Evolutionary conservation across 1,139 yeast genomes (phyloP).

Genomic region (Hyphopichia fennica): DNA sequence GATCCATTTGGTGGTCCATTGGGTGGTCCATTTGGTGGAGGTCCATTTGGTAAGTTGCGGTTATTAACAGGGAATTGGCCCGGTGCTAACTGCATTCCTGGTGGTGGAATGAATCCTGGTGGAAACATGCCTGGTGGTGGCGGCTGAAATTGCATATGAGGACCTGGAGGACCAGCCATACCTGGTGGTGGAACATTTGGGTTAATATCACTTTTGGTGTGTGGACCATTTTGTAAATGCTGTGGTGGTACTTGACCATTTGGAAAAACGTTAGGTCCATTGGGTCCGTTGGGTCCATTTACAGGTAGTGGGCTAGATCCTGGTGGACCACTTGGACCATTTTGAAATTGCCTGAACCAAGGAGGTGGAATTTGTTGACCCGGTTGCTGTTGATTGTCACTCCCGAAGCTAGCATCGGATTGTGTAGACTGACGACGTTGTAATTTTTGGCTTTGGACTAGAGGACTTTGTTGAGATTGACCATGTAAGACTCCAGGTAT

Average conservation of each 20-base stretch:
- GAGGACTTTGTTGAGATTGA: slow-evolving; percentile 3
- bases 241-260: slow-evolving; percentile 5
- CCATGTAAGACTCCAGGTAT: slow-evolving; percentile 4
- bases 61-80: slow-evolving; percentile 13
- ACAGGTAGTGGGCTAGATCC: neutral
- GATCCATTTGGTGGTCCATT: slow-evolving; percentile 3
- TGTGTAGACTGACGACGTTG: slow-evolving; percentile 12
- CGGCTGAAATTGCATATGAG: slow-evolving; percentile 12
- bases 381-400: neutral
- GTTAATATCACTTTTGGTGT: slow-evolving; percentile 6
- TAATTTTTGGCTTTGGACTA: slow-evolving; percentile 10
- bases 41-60: slow-evolving; percentile 11
- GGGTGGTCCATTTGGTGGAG: slow-evolving; percentile 3
- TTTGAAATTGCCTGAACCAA: slow-evolving; percentile 7
- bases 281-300: slow-evolving; percentile 5
- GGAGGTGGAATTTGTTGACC: slow-evolving; percentile 9
- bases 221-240: slow-evolving; percentile 4
- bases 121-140: slow-evolving; percentile 33
- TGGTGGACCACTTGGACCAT: slow-evolving; percentile 2
- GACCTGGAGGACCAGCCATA: slow-evolving; percentile 4
- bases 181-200: slow-evolving; percentile 1
- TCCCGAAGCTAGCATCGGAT: neutral
- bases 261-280: neutral
- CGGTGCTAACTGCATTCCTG: slow-evolving; percentile 26
- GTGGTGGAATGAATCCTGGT: slow-evolving; percentile 29